Percentiles rank a stretch among this genome's conserved stretches.
phyloP scores from a whole-genome alignment of 805 yeast species.

The Hanseniaspora guilliermondii region DNA sequence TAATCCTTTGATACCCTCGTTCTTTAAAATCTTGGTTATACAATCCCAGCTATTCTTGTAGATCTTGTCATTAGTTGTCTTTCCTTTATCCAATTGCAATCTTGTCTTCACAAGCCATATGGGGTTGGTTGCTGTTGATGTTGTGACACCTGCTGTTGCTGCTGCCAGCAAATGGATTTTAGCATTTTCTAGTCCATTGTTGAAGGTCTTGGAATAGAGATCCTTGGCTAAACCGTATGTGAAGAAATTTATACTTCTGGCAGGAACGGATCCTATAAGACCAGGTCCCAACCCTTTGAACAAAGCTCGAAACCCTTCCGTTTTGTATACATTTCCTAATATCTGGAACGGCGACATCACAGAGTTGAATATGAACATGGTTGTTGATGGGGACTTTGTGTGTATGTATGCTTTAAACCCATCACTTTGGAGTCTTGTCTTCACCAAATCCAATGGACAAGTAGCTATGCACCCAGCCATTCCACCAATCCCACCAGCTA shows the following conservation, averaged over 20 bases:
- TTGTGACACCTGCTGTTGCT: constrained; percentile 80
- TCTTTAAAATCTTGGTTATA: constrained; percentile 47
- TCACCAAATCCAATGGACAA: constrained; percentile 91
- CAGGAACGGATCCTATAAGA: constrained; percentile 94
- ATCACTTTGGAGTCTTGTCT: constrained; percentile 87
- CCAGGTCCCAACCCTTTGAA: constrained; percentile 96
- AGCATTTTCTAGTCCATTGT: constrained; percentile 65
- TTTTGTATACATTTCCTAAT: constrained; percentile 49
- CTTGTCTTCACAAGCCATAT: constrained; percentile 95
- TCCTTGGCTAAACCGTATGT: constrained; percentile 93
- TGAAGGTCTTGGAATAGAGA: constrained; percentile 49
- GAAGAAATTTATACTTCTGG: constrained; percentile 90
- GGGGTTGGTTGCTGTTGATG: constrained; percentile 94
- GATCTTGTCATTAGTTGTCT: constrained; percentile 37
- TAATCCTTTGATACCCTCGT: constrained; percentile 70
- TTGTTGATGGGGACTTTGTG: constrained; percentile 14
- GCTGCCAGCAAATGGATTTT: constrained; percentile 81
- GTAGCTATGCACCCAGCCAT: constrained; percentile 95
- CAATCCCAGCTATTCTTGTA: constrained; percentile 85
- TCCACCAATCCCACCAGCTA: constrained; percentile 91
- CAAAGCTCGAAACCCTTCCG: constrained; percentile 75
- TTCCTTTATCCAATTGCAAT: constrained; percentile 73
- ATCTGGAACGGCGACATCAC: constrained; percentile 29
- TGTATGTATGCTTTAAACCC: constrained; percentile 41
- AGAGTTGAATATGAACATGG: constrained; percentile 2